These are phyloP conservation scores for Schizosaccharomyces cryophilus DNA, from an alignment of 805 yeast genomes.

Conservation along the genomic window DNA sequence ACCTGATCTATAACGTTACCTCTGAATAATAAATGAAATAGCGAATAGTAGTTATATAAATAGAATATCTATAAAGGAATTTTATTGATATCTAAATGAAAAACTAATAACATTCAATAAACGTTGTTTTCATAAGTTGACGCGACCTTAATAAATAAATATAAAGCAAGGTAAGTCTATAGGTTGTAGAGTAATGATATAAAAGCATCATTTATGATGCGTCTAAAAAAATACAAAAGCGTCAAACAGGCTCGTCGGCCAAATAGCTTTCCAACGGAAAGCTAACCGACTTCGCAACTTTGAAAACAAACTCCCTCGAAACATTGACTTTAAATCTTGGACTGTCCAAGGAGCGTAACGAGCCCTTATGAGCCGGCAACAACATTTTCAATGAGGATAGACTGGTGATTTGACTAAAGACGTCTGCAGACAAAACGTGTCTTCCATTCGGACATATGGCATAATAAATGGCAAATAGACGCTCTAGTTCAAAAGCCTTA, in stretches of 20 bases:
- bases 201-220: too few relatives aligned
- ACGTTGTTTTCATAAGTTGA: too few relatives aligned
- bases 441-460: neutral
- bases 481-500: neutral
- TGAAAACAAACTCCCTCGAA: neutral
- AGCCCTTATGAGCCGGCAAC: neutral
- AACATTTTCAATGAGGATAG: neutral
- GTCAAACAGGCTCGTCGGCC: neutral
- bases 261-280: neutral
- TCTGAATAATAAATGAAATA: too few relatives aligned
- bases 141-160: too few relatives aligned
- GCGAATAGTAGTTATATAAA: too few relatives aligned
- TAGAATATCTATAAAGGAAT: too few relatives aligned
- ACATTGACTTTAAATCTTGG: neutral
- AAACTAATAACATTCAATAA: too few relatives aligned
- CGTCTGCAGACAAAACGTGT: neutral
- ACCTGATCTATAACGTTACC: too few relatives aligned
- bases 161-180: too few relatives aligned
- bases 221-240: too few relatives aligned
- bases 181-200: too few relatives aligned
- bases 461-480: conserved; percentile 1
- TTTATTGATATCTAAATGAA: too few relatives aligned
- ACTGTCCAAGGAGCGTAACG: neutral
- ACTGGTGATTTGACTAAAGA: neutral
- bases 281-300: neutral